phyloP scores from a whole-genome alignment of 2,329 filamentous ascomycete genomes.

The Sporothrix dimorphospora region DNA sequence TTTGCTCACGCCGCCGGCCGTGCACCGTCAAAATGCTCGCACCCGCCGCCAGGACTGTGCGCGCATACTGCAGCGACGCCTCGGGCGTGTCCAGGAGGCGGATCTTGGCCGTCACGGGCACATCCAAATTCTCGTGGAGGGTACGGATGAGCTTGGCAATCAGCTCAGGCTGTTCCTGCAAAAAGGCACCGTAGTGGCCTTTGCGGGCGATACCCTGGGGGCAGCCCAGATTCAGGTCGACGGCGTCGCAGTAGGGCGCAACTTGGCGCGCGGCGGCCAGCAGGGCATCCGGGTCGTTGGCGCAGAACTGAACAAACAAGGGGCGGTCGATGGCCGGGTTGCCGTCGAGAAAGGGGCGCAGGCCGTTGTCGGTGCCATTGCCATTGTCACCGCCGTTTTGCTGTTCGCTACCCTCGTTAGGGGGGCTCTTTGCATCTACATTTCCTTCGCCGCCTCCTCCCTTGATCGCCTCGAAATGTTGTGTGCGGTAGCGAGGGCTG shows the following conservation, averaged over 20 bases:
- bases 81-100: conserved; percentile 85
- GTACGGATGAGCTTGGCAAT: conserved; percentile 81
- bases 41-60: conserved; percentile 82
- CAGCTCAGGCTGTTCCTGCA: conserved; percentile 89
- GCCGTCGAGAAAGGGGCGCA: conserved; percentile 67
- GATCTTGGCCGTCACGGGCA: conserved; percentile 95
- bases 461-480: conserved; percentile 74
- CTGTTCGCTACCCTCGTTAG: neutral
- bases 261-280: conserved; percentile 78
- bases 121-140: conserved; percentile 74
- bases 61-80: conserved; percentile 84
- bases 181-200: conserved; percentile 89
- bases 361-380: conserved; percentile 35
- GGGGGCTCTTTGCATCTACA: conserved; percentile 27
- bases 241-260: conserved; percentile 87
- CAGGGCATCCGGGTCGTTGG: conserved; percentile 79
- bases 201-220: conserved; percentile 92
- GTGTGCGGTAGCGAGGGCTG: conserved; percentile 72
- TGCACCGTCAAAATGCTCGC: conserved; percentile 94
- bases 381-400: conserved; percentile 40
- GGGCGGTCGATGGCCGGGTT: conserved; percentile 84
- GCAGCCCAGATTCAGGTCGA: conserved; percentile 94
- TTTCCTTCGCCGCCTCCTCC: neutral
- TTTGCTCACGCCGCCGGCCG: conserved; percentile 85
- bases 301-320: conserved; percentile 95